These are phyloP conservation scores for Rhodotorula glutinis DNA, from an alignment of 1,284 basidiomycete species.

Conservation along the genomic window DNA sequence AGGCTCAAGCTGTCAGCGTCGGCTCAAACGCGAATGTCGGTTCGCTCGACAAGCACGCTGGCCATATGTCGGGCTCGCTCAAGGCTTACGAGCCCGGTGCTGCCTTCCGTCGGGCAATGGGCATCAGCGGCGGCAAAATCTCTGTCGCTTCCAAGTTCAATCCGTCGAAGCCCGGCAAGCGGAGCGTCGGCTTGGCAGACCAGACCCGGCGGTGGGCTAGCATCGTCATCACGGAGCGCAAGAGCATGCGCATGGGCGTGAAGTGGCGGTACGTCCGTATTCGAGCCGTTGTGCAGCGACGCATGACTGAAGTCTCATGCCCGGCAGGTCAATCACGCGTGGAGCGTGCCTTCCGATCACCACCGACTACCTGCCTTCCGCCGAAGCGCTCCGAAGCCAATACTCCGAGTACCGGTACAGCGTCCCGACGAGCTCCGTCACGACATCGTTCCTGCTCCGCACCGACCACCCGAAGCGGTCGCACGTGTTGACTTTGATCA, in stretches of 20 bases:
- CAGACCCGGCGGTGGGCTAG: constrained; percentile 41
- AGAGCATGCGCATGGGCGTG: constrained; percentile 51
- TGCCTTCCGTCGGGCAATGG: constrained; percentile 18
- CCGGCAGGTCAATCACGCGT: constrained; percentile 44
- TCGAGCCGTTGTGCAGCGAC: rapidly evolving
- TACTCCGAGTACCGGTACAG: constrained; percentile 67
- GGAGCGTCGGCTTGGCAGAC: constrained; percentile 37
- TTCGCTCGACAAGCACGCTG: not conserved
- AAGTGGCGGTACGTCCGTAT: constrained; percentile 77
- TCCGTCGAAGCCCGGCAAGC: constrained; percentile 38
- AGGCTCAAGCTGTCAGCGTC: not conserved
- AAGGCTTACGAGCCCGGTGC: constrained; percentile 22
- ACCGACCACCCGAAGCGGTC: constrained; percentile 59
- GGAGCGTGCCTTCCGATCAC: constrained; percentile 79
- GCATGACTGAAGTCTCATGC: not conserved
- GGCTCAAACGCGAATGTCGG: not conserved
- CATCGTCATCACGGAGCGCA: constrained; percentile 39
- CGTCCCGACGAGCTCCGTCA: constrained; percentile 50
- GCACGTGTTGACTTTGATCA: constrained; percentile 61
- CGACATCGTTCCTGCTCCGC: constrained; percentile 60
- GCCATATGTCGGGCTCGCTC: constrained; percentile 28
- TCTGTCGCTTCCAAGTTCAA: constrained; percentile 26
- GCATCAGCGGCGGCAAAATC: constrained; percentile 13
- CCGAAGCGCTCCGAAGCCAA: constrained; percentile 67
- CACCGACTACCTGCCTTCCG: constrained; percentile 79